phyloP scores from a whole-genome alignment of 1,284 basidiomycete genomes.

The Microbotryum silenes-acaulis region DNA sequence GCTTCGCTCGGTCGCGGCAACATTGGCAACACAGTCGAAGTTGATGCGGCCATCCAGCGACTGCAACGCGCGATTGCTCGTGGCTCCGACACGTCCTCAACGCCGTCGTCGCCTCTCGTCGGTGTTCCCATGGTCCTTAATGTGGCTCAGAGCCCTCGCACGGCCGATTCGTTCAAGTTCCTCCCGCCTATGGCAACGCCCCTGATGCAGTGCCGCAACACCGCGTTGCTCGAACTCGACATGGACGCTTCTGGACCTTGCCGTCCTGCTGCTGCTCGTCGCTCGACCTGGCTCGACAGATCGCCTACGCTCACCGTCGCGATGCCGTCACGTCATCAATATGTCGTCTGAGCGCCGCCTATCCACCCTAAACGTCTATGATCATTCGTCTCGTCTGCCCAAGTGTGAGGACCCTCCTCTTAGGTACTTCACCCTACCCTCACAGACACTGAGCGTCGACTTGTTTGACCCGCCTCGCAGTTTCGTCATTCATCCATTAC shows the following conservation, averaged over 20 bases:
- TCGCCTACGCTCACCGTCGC: neutral
- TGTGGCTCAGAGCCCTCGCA: neutral
- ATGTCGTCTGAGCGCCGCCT: no score
- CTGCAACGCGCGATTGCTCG: conserved; percentile 12
- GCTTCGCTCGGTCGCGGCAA: conserved; percentile 11
- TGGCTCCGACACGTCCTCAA: neutral
- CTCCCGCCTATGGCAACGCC: conserved; percentile 8
- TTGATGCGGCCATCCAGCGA: conserved; percentile 21
- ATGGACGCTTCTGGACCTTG: conserved; percentile 27
- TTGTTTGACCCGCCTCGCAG: no score
- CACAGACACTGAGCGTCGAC: no score
- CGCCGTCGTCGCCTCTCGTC: conserved; percentile 1
- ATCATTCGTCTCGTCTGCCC: no score
- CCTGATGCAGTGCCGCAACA: conserved; percentile 5
- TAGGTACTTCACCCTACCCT: no score
- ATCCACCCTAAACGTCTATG: no score
- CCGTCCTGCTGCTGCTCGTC: neutral
- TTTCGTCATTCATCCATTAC: no score
- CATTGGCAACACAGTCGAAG: conserved; percentile 18
- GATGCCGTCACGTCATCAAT: no score
- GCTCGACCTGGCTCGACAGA: neutral
- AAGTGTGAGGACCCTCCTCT: no score
- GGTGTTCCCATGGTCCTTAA: conserved; percentile 7
- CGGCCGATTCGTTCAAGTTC: neutral
- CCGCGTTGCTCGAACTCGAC: conserved; percentile 14